Conservation (phyloP, 306 rosid genomes). For the Castanea crenata region DNA sequence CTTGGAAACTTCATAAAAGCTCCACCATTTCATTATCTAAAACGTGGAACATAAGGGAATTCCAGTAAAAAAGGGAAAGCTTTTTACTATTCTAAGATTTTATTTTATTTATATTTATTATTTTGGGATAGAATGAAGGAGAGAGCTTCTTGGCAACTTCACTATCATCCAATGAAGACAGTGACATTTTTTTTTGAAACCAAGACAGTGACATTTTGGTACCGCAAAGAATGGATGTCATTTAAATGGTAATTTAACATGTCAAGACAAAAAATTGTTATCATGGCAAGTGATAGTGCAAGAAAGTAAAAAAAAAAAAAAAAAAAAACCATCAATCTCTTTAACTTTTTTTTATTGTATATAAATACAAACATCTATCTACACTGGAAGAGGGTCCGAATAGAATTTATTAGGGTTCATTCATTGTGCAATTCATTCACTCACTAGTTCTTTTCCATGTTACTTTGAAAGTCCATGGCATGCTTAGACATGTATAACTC, state of each 20-base stretch:
- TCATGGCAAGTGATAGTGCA: constrained; percentile 39
- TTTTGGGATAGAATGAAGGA: constrained; percentile 19
- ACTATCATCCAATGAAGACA: constrained; percentile 42
- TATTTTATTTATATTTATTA: not conserved
- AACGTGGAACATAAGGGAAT: constrained; percentile 26
- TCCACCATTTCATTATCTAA: constrained; percentile 19
- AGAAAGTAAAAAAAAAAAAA: not conserved
- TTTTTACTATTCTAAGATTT: not conserved
- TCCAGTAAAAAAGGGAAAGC: constrained; percentile 26
- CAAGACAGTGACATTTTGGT: constrained; percentile 30
- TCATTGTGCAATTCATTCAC: not conserved
- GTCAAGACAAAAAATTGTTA: constrained; percentile 51
- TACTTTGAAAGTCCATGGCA: constrained; percentile 69
- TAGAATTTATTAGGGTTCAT: constrained; percentile 32
- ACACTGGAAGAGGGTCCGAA: constrained; percentile 33
- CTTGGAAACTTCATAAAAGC: constrained; percentile 45
- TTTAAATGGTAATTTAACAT: constrained; percentile 48
- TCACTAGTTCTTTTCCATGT: constrained; percentile 11
- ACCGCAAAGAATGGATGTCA: constrained; percentile 41
- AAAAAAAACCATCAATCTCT: not conserved
- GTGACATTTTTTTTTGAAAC: constrained; percentile 10
- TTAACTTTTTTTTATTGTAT: constrained; percentile 6
- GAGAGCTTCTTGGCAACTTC: constrained; percentile 39
- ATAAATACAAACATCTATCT: constrained; percentile 45
- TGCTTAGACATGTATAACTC: constrained; percentile 82